Base-by-base conservation (phyloP, 83 land plant species). In the Thuja plicata region DNA sequence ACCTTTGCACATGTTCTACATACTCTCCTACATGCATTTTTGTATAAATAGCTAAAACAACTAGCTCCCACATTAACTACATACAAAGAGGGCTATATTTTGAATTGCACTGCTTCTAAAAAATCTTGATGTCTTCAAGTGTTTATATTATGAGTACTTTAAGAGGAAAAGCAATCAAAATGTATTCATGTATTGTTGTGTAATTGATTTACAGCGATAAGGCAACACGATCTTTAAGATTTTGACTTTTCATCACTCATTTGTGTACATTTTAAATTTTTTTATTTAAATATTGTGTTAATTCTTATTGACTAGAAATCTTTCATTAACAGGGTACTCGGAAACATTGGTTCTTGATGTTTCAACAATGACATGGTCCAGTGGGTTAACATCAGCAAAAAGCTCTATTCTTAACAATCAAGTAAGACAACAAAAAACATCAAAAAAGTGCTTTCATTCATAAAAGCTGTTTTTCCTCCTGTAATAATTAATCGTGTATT, bases 291-390 rank as follows among this genome's bases (percentile, higher is more conserved):
- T 4, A 34, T 79, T 17, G 24, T 82, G 52, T 82, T 27, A 82
- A 82, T 41, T 82, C 4, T 1, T 41, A 7, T 17, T 82, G 85
- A 82, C 10, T n/a, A 82, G 52, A 82, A 41, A 1, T 30, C 13
- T 86, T 57, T 32, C 43, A 45, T 87, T 87, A 83, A 13, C 95
- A 98, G 99, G 97, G 46, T 91, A 84, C 84, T 62, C 91, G 21
- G 99, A 98, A 86, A 98, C 97, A 4, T 73, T 96, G 24, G 88
- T 95, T 43, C 94, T 94, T 93, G 97, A 98, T 89, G 92, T 97
- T 88, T 74, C 92, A 71, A 98, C 94, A 85, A 84, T 89, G 60
- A 95, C 98, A 78, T 97, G 98, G 98, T 92, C 93, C 46, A 88
- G 88, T 2, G 91, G 88, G 52, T 80, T 92, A 48, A 38, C 92